These are phyloP conservation scores for Lasiosphaeria ovina DNA, from an alignment of 495 filamentous ascomycete species.

Conservation along the genomic window DNA sequence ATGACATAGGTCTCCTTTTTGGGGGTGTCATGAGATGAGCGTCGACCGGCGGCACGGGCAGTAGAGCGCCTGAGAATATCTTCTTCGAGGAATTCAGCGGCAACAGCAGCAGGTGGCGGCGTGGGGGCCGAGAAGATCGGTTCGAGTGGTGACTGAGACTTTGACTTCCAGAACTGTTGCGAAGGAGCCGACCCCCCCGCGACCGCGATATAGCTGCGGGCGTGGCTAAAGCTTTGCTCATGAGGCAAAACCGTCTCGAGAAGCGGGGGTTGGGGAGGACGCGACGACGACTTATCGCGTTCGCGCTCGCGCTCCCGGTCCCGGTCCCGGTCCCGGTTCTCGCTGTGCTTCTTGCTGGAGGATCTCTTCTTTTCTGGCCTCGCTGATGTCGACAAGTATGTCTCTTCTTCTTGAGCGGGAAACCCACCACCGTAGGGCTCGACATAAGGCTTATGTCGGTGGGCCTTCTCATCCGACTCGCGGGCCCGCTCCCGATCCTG, in stretches of 20 bases:
- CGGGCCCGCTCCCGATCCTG: constrained; percentile 28
- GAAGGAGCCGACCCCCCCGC: constrained; percentile 12
- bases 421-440: constrained; percentile 34
- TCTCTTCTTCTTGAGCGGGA: constrained; percentile 33
- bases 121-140: constrained; percentile 21
- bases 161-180: constrained; percentile 22
- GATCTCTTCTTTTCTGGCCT: constrained; percentile 44
- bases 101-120: constrained; percentile 19
- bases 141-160: constrained; percentile 30
- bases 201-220: constrained; percentile 24
- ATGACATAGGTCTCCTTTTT: constrained; percentile 33
- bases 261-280: constrained; percentile 22
- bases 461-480: constrained; percentile 37
- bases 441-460: constrained; percentile 26
- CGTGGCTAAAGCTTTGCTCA: constrained; percentile 13
- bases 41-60: constrained; percentile 33
- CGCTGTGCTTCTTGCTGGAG: constrained; percentile 36
- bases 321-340: constrained; percentile 27
- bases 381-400: constrained; percentile 17
- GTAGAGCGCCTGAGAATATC: constrained; percentile 27
- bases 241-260: constrained; percentile 8
- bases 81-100: constrained; percentile 28
- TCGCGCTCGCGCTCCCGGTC: constrained; percentile 27
- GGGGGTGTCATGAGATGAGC: constrained; percentile 42
- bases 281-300: constrained; percentile 31